These are phyloP conservation scores for Podaxis sp. DNA, from an alignment of 768 basidiomycete species.

Conservation along the genomic window DNA sequence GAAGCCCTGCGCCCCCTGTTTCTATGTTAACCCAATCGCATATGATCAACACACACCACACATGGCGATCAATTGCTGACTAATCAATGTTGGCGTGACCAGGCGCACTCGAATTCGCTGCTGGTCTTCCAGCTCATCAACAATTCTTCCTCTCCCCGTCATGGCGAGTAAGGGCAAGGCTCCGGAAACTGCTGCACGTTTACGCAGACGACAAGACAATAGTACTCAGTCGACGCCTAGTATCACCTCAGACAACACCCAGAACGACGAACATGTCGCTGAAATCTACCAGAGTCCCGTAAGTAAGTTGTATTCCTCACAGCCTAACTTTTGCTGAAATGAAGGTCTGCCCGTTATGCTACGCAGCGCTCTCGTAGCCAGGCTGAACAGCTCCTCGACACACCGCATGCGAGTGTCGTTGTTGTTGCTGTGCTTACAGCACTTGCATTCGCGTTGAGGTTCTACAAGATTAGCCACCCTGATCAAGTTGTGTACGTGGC, in stretches of 20 bases:
- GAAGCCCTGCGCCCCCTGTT: too few relatives aligned
- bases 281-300: slow-evolving; percentile 48
- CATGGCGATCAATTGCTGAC: not conserved
- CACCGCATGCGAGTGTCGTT: slow-evolving; percentile 53
- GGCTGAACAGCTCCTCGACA: slow-evolving; percentile 60
- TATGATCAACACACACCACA: not conserved
- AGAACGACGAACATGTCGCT: slow-evolving; percentile 50
- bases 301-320: slow-evolving; percentile 16
- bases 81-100: slow-evolving; percentile 1
- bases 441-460: slow-evolving; percentile 78
- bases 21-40: too few relatives aligned
- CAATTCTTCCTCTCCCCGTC: slow-evolving; percentile 13
- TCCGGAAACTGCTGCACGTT: slow-evolving; percentile 15
- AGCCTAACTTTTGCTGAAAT: not conserved
- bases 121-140: slow-evolving; percentile 5
- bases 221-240: slow-evolving; percentile 14
- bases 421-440: slow-evolving; percentile 65
- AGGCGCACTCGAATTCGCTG: not conserved
- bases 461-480: slow-evolving; percentile 93
- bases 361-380: slow-evolving; percentile 51
- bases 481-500: slow-evolving; percentile 86
- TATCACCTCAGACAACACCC: slow-evolving; percentile 26
- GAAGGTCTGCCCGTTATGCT: not conserved
- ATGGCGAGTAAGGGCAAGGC: slow-evolving; percentile 29
- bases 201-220: slow-evolving; percentile 14